phyloP scores from a whole-genome alignment of 139 green algal genomes.

The Chlorella sp. region DNA sequence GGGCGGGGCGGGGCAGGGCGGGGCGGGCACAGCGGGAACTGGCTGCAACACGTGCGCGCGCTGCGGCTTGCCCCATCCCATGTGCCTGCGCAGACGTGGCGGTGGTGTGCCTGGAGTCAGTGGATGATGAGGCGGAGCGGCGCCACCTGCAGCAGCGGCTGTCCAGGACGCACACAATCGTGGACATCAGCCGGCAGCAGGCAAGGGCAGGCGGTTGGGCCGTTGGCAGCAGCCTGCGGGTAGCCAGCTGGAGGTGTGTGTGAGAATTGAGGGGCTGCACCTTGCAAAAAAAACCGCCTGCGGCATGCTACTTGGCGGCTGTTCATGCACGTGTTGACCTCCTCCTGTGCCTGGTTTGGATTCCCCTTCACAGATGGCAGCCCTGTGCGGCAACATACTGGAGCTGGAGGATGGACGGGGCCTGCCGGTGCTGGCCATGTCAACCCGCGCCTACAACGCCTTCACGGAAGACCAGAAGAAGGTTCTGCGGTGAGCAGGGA shows the following conservation, averaged over 20 bases:
- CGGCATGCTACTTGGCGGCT: no score
- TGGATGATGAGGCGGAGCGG: conserved; percentile 78
- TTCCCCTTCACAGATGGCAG: conserved; percentile 72
- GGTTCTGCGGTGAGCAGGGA: conserved; percentile 7
- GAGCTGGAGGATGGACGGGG: conserved; percentile 88
- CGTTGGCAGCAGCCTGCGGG: no score
- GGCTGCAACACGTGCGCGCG: no score
- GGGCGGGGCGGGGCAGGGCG: no score
- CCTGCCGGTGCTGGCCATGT: conserved; percentile 92
- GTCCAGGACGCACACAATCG: conserved; percentile 66
- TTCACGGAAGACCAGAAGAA: conserved; percentile 85
- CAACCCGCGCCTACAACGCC: conserved; percentile 81
- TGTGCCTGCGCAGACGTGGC: conserved; percentile 71
- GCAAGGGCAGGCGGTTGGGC: neutral
- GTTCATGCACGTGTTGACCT: no score
- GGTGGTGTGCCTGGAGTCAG: conserved; percentile 89
- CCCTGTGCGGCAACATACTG: conserved; percentile 93
- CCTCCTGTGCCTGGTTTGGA: no score
- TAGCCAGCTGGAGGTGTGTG: no score
- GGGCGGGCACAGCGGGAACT: no score
- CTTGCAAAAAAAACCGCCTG: no score
- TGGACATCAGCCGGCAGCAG: conserved; percentile 83
- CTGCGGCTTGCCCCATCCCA: no score
- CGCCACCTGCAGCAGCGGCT: conserved; percentile 71
- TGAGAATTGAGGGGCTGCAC: no score